Evolutionary conservation across 768 basidiomycete species (phyloP).

Genomic region (Grammothele lineata): DNA sequence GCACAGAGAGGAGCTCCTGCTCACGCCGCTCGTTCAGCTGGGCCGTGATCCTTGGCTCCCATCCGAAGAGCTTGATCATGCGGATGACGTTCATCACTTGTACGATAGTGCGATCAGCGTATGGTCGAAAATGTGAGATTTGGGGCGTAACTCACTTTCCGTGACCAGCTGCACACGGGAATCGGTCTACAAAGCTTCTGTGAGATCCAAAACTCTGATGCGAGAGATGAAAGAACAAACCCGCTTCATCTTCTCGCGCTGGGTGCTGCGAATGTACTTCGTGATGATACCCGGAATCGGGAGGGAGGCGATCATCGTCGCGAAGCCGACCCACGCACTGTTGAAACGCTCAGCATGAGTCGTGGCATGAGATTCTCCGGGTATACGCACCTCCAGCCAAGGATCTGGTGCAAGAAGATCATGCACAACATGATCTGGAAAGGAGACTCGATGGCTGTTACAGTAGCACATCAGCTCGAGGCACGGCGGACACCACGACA

Average conservation of each 20-base stretch:
- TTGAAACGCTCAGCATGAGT: not conserved
- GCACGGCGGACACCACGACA: conserved; percentile 35
- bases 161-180: conserved; percentile 43
- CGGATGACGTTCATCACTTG: conserved; percentile 36
- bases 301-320: conserved; percentile 33
- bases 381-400: conserved; percentile 47
- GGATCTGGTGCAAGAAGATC: conserved; percentile 39
- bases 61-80: conserved; percentile 45
- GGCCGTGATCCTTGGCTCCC: conserved; percentile 43
- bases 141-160: conserved; percentile 33
- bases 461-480: conserved; percentile 27
- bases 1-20: conserved; percentile 52
- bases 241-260: conserved; percentile 38
- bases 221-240: conserved; percentile 17
- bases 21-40: conserved; percentile 54
- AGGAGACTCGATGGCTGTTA: conserved; percentile 23
- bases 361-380: too few species aligned
- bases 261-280: conserved; percentile 28
- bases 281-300: conserved; percentile 38
- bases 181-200: conserved; percentile 35
- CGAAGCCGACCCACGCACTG: conserved; percentile 37
- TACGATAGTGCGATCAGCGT: conserved; percentile 26
- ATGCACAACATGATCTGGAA: conserved; percentile 37
- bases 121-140: too few species aligned
- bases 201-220: too few species aligned